Conservation (phyloP, 495 filamentous ascomycete genomes). For the Immersiella caudata region DNA sequence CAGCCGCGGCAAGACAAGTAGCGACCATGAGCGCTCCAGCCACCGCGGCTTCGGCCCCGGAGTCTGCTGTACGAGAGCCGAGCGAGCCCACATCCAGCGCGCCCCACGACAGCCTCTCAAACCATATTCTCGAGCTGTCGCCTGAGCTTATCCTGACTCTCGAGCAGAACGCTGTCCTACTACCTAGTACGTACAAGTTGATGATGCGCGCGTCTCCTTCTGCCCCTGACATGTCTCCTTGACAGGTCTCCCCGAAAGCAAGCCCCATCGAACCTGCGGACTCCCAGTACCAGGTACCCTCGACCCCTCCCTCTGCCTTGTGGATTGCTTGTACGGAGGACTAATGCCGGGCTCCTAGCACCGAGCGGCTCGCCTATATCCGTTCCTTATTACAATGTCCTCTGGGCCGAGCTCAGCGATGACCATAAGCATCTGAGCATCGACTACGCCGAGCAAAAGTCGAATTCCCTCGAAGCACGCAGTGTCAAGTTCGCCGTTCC, state of each 20-base stretch:
- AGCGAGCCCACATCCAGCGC: not conserved
- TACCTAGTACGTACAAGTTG: slow-evolving; percentile 25
- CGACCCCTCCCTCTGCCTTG: not conserved
- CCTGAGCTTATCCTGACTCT: slow-evolving; percentile 32
- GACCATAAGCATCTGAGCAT: slow-evolving; percentile 65
- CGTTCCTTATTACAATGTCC: slow-evolving; percentile 80
- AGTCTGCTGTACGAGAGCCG: slow-evolving; percentile 4
- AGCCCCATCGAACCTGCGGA: slow-evolving; percentile 29
- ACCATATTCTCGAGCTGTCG: slow-evolving; percentile 32
- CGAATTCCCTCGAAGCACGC: slow-evolving; percentile 30
- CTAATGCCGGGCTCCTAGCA: slow-evolving; percentile 14
- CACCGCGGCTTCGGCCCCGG: slow-evolving; percentile 6
- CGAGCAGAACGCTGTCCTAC: slow-evolving; percentile 24
- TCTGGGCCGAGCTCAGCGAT: slow-evolving; percentile 70
- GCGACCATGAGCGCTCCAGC: slow-evolving; percentile 12
- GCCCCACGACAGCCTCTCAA: not conserved
- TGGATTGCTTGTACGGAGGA: not conserved
- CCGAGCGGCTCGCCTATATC: slow-evolving; percentile 24
- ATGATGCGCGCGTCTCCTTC: not conserved
- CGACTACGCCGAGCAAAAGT: slow-evolving; percentile 63
- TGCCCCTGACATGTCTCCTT: not conserved
- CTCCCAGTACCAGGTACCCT: slow-evolving; percentile 24
- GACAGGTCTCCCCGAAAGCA: slow-evolving; percentile 26
- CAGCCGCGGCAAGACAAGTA: not conserved
- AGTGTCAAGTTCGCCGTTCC: slow-evolving; percentile 31